Base-by-base conservation (phyloP, 371 early-diverging fungal species). In the Chytridium lagenaria region DNA sequence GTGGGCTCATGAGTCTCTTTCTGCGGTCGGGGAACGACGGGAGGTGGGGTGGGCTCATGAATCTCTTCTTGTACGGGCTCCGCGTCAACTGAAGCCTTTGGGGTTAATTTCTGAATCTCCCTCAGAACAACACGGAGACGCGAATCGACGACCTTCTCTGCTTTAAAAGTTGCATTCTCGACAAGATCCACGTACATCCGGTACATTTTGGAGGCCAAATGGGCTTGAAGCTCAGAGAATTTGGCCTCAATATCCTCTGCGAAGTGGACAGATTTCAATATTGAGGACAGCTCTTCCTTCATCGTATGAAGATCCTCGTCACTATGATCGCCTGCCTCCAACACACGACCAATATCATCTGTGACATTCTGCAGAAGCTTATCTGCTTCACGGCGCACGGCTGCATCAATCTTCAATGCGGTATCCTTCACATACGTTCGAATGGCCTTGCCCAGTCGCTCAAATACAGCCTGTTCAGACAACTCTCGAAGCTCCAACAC, bases 331-430 rank as follows among this genome's bases (percentile, higher is more conserved):
- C 12, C 2, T 16, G 50, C 50, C 28, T 68, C 55, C 69, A 75
- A 69, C 22, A 80, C 71, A 34, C 75, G 74, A 12, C 68, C 37
- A 15, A 77, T 68, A 16, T 80, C 80, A 37, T 77, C 80, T 30
- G 75, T 52, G 37, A 77, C 28, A 10, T 38, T 49, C 40, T 36
- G 33, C 30, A 57, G 50, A 2, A 80, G 16, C 50, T 75, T 74
- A 19, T 77, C 80, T 39, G 66, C 52, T 67, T 80, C 80, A 49
- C 76, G 40, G 23, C 50, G 33, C 38, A 80, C 37, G 30, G 73
- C 70, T 16, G 75, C 59, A 23, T 77, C 80, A 15, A 70, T 72
- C 52, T 70, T 71, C 3, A 38, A 22, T 2, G 34, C 31, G 36
- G 50, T 15, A 22, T 68, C 69, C 28, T 68, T 68, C 7, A 68